Evolutionary conservation across 169 alveolate genomes (phyloP), one percentile per base, ranked within the genome.

Genomic region (Plasmodium malariae): DNA sequence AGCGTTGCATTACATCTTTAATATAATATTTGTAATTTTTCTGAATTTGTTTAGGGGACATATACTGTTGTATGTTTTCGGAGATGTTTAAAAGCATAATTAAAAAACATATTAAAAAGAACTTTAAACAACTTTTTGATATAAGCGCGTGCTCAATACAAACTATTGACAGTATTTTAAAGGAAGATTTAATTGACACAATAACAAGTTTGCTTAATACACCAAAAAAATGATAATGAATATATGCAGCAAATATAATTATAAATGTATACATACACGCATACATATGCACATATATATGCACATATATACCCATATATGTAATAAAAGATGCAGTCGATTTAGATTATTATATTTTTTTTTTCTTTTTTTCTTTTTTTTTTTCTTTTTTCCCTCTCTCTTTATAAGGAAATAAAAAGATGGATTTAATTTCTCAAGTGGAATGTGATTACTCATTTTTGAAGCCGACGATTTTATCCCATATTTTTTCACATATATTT

Each of bases 51-150:
- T 12, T 59, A 86, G 92, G 57, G 60, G 87, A 86, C 9, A 70
- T 86, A 17, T 86, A 60, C 74, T 72, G 74, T 36, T 59, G 30
- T 51, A 86, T 86, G 92, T 86, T 86, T 60, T 54, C 92, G 40
- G 92, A 65, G 55, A 86, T 86, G 92, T 86, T 86, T 63, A 86
- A 86, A 57, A 59, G 70, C 63, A 86, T 86, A 70, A 86, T 86
- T 51, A 37, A 71, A 54, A 86, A 68, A 2, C 78, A 86, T 26
- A 86, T 86, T n/a, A 86, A 45, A 49, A 68, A 70, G 30, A 49
- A 57, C 59, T 40, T 71, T 69, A 54, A 34, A 57, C 30, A 37
- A 5, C 86, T 86, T 30, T 71, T 74, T n/a, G 55, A 86, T 9
- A 70, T 86, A 57, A 86, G 49, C 67, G 43, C 74, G 19, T 86